A percentile compares a stretch with the other conserved stretches of the same genome.
Conservation (phyloP, 2,329 filamentous ascomycete species). For the Ophiostoma ulmi region DNA sequence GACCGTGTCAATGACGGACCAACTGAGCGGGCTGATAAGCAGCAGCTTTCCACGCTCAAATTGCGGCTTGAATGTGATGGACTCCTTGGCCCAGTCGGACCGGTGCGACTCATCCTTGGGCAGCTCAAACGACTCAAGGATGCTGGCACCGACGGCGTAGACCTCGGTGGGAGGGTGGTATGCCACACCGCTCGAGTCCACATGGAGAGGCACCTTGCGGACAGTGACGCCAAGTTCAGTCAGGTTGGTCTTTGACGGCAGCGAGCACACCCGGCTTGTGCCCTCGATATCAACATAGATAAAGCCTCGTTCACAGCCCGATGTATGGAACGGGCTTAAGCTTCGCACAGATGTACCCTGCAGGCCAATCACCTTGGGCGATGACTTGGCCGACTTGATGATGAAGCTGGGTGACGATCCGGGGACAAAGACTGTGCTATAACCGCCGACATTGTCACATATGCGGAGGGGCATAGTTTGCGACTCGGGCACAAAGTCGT, state of each 20-base stretch:
- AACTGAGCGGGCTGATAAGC: conserved; percentile 70
- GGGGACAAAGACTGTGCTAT: conserved; percentile 75
- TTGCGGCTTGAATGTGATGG: conserved; percentile 58
- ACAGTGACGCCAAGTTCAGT: conserved; percentile 71
- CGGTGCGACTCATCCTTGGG: conserved; percentile 83
- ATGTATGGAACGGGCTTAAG: conserved; percentile 71
- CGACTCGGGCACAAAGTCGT: conserved; percentile 26
- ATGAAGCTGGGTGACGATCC: conserved; percentile 77
- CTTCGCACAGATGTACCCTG: conserved; percentile 63
- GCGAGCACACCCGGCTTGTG: conserved; percentile 66
- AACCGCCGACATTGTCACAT: conserved; percentile 65
- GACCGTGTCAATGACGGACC: conserved; percentile 72
- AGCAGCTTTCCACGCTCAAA: conserved; percentile 69
- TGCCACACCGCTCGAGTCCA: conserved; percentile 66
- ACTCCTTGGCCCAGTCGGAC: conserved; percentile 72
- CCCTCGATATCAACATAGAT: conserved; percentile 71
- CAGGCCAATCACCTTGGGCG: conserved; percentile 69
- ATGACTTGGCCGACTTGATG: conserved; percentile 71
- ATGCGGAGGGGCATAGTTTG: conserved; percentile 48
- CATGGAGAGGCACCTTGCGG: conserved; percentile 62
- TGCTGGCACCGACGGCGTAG: conserved; percentile 71
- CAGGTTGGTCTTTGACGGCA: conserved; percentile 60
- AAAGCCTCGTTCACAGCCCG: conserved; percentile 74
- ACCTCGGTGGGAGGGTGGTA: conserved; percentile 71
- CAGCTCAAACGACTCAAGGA: conserved; percentile 67